A percentile compares a stretch with the other conserved stretches of the same genome.
Evolutionary conservation across 202 grass and related monocot species (phyloP).

Genomic region (Cymbopogon flexuosus): DNA sequence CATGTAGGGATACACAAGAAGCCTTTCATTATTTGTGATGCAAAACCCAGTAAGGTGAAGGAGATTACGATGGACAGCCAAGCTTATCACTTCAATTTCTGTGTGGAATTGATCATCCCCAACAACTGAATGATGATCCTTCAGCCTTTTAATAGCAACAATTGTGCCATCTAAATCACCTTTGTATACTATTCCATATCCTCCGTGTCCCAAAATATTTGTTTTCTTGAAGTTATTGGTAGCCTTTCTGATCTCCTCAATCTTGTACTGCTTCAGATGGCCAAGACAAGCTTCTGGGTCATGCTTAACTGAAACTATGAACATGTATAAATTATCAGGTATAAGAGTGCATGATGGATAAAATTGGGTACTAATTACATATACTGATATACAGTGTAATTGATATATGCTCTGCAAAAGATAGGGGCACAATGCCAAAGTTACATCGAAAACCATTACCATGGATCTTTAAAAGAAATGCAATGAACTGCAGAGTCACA

Average conservation of each 20-base stretch:
- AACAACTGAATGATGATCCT: slow-evolving; percentile 36
- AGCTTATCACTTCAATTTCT: slow-evolving; percentile 85
- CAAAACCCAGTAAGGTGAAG: slow-evolving; percentile 68
- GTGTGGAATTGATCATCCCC: slow-evolving; percentile 75
- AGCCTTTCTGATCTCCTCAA: slow-evolving; percentile 63
- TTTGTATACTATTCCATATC: slow-evolving; percentile 80
- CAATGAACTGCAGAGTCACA: not conserved
- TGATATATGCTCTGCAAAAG: not conserved
- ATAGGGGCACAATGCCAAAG: not conserved
- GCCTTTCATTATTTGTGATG: slow-evolving; percentile 52
- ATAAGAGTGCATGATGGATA: not conserved
- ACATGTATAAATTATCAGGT: not conserved
- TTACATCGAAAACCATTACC: not conserved
- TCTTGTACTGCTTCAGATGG: slow-evolving; percentile 58
- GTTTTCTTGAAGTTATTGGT: slow-evolving; percentile 66
- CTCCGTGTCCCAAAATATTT: slow-evolving; percentile 85
- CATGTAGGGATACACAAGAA: slow-evolving; percentile 87
- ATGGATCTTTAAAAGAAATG: not conserved
- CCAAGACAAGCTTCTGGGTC: slow-evolving; percentile 44
- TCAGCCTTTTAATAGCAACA: slow-evolving; percentile 74
- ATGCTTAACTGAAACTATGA: slow-evolving; percentile 44
- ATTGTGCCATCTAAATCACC: slow-evolving; percentile 49
- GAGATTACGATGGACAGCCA: slow-evolving; percentile 77
- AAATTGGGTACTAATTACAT: not conserved
- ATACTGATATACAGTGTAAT: too few species aligned